Conservation (phyloP, 2,329 filamentous ascomycete genomes). For the Colletotrichum sp. region DNA sequence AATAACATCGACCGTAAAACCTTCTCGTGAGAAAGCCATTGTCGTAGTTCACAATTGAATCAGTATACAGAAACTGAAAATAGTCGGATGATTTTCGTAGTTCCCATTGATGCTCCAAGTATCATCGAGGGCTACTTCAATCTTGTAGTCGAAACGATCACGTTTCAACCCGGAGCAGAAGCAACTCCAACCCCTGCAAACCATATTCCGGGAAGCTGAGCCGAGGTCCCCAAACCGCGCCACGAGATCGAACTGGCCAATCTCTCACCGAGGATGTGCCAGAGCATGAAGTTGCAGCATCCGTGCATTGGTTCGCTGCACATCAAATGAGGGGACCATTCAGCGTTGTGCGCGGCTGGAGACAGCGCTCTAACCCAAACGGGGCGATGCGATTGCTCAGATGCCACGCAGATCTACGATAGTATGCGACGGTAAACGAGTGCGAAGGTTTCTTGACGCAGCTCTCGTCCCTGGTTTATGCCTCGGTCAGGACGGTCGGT, state of each 20-base stretch:
- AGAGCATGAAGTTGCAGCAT: not conserved
- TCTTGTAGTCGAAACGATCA: not conserved
- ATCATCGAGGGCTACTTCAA: not conserved
- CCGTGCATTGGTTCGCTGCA: not conserved
- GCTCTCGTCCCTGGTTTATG: not conserved
- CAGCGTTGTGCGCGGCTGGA: not conserved
- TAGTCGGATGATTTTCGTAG: not conserved
- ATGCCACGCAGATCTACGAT: not conserved
- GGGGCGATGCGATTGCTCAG: not conserved
- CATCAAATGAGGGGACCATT: not conserved
- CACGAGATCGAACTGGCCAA: not conserved
- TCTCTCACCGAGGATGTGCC: not conserved
- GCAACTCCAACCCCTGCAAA: not conserved
- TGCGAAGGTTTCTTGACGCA: not conserved
- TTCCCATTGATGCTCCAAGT: not conserved
- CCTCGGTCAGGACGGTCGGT: constrained; percentile 2
- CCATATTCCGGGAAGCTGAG: not conserved
- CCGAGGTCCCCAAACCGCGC: not conserved
- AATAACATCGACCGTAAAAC: constrained; percentile 29
- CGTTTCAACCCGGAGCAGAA: constrained; percentile 10
- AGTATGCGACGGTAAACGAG: not conserved
- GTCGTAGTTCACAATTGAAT: not conserved
- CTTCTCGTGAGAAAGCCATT: constrained; percentile 22
- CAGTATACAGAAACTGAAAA: not conserved
- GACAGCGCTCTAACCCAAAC: not conserved